These are phyloP conservation scores for Dendrothele bispora DNA, from an alignment of 768 basidiomycete species.

Conservation along the genomic window DNA sequence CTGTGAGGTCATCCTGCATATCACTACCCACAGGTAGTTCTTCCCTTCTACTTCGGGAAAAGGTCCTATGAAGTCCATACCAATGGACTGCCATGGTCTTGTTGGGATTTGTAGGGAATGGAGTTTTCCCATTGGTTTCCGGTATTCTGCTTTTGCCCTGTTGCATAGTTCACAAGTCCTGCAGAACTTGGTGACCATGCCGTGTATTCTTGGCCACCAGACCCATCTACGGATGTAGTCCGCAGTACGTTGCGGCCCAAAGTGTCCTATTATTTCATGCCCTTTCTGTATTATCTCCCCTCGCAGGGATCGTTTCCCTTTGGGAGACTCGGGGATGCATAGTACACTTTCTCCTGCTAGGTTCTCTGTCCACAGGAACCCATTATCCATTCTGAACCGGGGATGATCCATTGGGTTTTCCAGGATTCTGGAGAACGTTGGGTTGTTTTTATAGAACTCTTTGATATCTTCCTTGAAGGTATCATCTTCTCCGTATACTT, in stretches of 20 bases:
- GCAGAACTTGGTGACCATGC: conserved; percentile 17
- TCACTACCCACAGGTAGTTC: conserved; percentile 21
- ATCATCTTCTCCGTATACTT: neutral
- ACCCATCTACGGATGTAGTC: conserved; percentile 23
- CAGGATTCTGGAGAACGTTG: neutral
- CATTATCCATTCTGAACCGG: conserved; percentile 11
- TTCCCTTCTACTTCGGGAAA: conserved; percentile 16
- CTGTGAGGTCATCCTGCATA: conserved; percentile 14
- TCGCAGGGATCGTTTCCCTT: neutral
- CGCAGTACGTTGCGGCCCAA: conserved; percentile 18
- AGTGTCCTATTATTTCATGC: conserved; percentile 22
- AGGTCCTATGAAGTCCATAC: conserved; percentile 25
- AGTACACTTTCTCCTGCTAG: conserved; percentile 1
- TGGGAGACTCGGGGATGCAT: neutral
- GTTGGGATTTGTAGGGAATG: conserved; percentile 15
- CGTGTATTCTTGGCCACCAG: conserved; percentile 15
- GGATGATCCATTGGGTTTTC: conserved; percentile 23
- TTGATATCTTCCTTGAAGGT: neutral
- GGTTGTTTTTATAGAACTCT: neutral
- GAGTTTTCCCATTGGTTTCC: conserved; percentile 14
- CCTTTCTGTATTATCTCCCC: neutral
- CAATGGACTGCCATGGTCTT: conserved; percentile 18
- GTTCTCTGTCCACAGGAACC: neutral
- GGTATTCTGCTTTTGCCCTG: conserved; percentile 6
- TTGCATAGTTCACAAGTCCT: conserved; percentile 12